Evolutionary conservation across 768 basidiomycete genomes (phyloP).

Genomic region (Boletus bicolor): DNA sequence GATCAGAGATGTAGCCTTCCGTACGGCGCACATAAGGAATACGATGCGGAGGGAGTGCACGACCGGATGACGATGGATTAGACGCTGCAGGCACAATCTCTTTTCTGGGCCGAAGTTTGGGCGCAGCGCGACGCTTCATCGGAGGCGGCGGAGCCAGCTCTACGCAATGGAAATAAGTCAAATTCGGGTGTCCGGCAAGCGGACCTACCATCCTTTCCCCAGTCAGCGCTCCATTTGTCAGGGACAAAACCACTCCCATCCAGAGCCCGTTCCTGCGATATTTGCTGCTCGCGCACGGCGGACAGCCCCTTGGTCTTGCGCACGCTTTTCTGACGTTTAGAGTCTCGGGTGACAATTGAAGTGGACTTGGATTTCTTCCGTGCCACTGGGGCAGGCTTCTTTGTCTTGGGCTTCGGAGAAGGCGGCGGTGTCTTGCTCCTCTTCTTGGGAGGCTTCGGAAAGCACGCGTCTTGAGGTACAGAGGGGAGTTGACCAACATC

Average conservation of each 20-base stretch:
- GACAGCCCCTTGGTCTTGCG: slow-evolving; percentile 2
- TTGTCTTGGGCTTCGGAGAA: not conserved
- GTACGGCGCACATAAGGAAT: slow-evolving; percentile 27
- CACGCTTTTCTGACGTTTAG: not conserved
- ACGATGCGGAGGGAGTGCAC: slow-evolving; percentile 20
- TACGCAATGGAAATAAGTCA: not conserved
- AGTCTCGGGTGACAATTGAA: not conserved
- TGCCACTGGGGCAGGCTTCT: not conserved
- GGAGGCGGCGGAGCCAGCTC: slow-evolving; percentile 14
- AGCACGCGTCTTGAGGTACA: not conserved
- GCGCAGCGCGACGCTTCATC: not conserved
- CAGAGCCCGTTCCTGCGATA: not conserved
- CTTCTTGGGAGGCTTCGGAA: not conserved
- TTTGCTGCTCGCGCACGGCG: not conserved
- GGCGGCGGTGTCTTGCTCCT: not conserved
- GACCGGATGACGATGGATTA: slow-evolving; percentile 4
- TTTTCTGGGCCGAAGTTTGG: slow-evolving; percentile 6
- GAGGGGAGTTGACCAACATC: not conserved
- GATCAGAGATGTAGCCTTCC: slow-evolving; percentile 24
- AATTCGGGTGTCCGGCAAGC: not conserved
- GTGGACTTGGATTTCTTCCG: slow-evolving; percentile 9
- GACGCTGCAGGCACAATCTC: not conserved
- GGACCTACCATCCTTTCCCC: slow-evolving; percentile 27
- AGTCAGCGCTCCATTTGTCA: slow-evolving; percentile 13
- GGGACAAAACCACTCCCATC: slow-evolving; percentile 3